Base-by-base conservation (phyloP, 805 yeast genomes). In the Huiozyma sinensis region DNA sequence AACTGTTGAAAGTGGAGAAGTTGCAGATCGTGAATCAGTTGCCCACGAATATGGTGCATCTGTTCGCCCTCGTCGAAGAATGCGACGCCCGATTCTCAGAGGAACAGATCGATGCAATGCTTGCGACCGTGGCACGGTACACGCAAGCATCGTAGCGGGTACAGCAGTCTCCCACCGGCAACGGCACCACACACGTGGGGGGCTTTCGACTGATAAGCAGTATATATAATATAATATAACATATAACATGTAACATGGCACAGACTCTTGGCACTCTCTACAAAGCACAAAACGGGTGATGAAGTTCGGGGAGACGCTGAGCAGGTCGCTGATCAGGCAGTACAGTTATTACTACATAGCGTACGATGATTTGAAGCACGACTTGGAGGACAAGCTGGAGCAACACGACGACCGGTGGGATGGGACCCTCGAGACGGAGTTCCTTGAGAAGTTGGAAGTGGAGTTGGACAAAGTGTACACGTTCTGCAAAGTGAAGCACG, bases 271-370 rank as follows among this genome's bases (percentile, higher is more conserved):
- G 4, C 24, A 17, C 24, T 17, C 4, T 17, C 24, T 17, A 17
- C 33, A 31, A 31, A 8, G 11, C 33, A 31, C 9, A 11, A 8
- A 31, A 31, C 17, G 9, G 45, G 44, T 39, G 49, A 92, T 92
- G 97, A 90, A 89, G 74, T 92, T 92, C 58, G 98, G 98, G 31
- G 95, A 89, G 64, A 95, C 87, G 57, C 74, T 90, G 55, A 80
- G 86, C 61, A 81, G 84, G 53, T 84, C 95, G 44, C 79, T 90
- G 50, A 89, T 89, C 64, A 83, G 85, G 64, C 92, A 87, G 64
- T 89, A 89, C 66, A 77, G 82, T 52, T 87, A 83, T 69, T 92
- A 92, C 67, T 92, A 92, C 63, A 81, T 90, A 54, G 75, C 87
- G 42, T 90, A 90, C 59, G 97, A 90, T 66, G 95, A 86, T 60